Conservation (phyloP, 768 basidiomycete genomes). For the Russula compacta region DNA sequence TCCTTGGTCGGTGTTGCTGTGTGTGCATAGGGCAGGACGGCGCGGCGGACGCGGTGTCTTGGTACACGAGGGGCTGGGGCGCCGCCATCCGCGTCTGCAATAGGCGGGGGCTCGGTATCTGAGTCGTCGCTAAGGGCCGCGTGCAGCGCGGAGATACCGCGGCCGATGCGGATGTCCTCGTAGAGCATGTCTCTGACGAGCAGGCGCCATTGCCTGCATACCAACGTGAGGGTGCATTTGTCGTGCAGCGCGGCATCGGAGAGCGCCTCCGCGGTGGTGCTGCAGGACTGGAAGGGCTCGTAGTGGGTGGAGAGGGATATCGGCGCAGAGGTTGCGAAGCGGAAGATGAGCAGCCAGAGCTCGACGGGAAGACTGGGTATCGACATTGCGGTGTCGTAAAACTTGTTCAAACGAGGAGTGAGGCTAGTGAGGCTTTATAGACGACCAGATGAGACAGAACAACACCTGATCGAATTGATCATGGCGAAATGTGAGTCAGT, state of each 20-base stretch:
- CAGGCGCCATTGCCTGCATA: constrained; percentile 14
- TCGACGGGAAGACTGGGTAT: constrained; percentile 10
- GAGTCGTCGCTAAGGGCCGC: not conserved
- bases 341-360: constrained; percentile 19
- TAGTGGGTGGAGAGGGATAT: not conserved
- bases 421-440: not conserved
- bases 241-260: constrained; percentile 1
- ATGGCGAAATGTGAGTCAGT: not conserved
- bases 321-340: constrained; percentile 11
- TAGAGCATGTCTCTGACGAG: constrained; percentile 14
- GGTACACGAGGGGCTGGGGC: not conserved
- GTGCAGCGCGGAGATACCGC: constrained; percentile 7
- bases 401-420: not conserved
- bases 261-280: not conserved
- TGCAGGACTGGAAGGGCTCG: constrained; percentile 7
- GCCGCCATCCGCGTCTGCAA: not conserved
- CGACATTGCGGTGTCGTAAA: not conserved
- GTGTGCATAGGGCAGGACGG: constrained; percentile 11
- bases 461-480: not conserved
- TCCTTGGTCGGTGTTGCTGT: constrained; percentile 5
- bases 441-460: not conserved
- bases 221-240: constrained; percentile 10
- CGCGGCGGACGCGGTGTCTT: constrained; percentile 13
- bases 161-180: constrained; percentile 17
- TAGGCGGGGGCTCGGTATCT: no score